Conservation (phyloP, 352 stramenopile species). For the Phytophthora litchii region DNA sequence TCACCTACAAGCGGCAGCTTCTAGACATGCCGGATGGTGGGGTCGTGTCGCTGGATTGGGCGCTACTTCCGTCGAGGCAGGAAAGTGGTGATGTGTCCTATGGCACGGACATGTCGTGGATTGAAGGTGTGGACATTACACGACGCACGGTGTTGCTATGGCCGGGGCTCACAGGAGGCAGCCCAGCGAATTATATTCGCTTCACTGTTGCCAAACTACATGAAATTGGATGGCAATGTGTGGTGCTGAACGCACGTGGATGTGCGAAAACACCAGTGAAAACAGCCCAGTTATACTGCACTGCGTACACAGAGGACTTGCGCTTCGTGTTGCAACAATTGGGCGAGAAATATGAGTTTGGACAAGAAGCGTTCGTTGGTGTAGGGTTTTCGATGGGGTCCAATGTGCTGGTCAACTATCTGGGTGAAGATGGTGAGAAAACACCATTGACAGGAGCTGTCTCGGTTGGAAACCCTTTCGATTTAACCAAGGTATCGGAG, state of each 20-base stretch:
- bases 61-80: conserved; percentile 23
- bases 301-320: conserved; percentile 68
- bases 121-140: conserved; percentile 34
- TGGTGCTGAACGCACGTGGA: conserved; percentile 71
- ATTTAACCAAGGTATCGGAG: conserved; percentile 51
- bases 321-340: conserved; percentile 49
- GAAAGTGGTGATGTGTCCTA: conserved; percentile 5
- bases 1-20: conserved; percentile 63
- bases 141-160: conserved; percentile 56
- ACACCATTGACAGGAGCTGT: conserved; percentile 50
- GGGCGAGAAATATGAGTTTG: conserved; percentile 43
- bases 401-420: conserved; percentile 79
- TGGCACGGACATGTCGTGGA: conserved; percentile 13
- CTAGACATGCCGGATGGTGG: conserved; percentile 67
- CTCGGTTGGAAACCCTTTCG: conserved; percentile 76
- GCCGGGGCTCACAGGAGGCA: conserved; percentile 62
- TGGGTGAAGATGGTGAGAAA: conserved; percentile 59
- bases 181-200: conserved; percentile 70
- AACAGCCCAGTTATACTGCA: conserved; percentile 63
- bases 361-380: conserved; percentile 45
- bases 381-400: conserved; percentile 76
- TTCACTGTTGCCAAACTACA: conserved; percentile 47
- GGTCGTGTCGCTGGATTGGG: conserved; percentile 74
- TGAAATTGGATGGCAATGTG: conserved; percentile 57
- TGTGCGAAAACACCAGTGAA: conserved; percentile 62